Evolutionary conservation across 768 basidiomycete species (phyloP).

Genomic region (Strobilomyces confusus): DNA sequence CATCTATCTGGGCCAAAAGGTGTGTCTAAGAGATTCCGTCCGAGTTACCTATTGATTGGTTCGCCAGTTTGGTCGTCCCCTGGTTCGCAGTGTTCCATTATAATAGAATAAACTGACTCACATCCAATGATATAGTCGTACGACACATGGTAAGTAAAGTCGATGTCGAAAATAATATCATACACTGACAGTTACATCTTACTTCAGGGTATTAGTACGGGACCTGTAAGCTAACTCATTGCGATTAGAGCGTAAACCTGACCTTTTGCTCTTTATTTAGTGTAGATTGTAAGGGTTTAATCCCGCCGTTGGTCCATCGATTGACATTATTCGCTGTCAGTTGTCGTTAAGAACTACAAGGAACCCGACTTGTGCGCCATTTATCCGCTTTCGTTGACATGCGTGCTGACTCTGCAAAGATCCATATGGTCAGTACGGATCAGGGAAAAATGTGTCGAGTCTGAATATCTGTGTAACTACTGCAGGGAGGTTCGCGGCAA

Average conservation of each 20-base stretch:
- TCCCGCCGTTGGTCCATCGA: not conserved
- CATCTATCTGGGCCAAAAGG: slow-evolving; percentile 95
- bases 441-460: slow-evolving; percentile 22
- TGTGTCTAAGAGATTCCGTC: slow-evolving; percentile 23
- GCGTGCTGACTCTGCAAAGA: slow-evolving; percentile 34
- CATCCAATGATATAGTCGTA: slow-evolving; percentile 38
- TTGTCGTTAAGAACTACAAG: slow-evolving; percentile 67
- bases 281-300: slow-evolving; percentile 59
- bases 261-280: slow-evolving; percentile 30
- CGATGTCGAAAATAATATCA: not conserved
- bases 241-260: not conserved
- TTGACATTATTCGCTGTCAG: slow-evolving; percentile 33
- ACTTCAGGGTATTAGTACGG: slow-evolving; percentile 59
- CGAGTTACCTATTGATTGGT: slow-evolving; percentile 4
- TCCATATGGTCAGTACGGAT: slow-evolving; percentile 70
- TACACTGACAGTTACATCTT: slow-evolving; percentile 1
- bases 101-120: slow-evolving; percentile 1
- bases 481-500: slow-evolving; percentile 86
- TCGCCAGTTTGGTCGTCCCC: slow-evolving; percentile 65
- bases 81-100: slow-evolving; percentile 43
- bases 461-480: slow-evolving; percentile 22
- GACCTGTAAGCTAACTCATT: slow-evolving; percentile 55
- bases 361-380: slow-evolving; percentile 73
- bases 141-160: slow-evolving; percentile 50
- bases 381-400: not conserved